Evolutionary conservation across 345 rosid species (phyloP).

Genomic region (Acer negundo): DNA sequence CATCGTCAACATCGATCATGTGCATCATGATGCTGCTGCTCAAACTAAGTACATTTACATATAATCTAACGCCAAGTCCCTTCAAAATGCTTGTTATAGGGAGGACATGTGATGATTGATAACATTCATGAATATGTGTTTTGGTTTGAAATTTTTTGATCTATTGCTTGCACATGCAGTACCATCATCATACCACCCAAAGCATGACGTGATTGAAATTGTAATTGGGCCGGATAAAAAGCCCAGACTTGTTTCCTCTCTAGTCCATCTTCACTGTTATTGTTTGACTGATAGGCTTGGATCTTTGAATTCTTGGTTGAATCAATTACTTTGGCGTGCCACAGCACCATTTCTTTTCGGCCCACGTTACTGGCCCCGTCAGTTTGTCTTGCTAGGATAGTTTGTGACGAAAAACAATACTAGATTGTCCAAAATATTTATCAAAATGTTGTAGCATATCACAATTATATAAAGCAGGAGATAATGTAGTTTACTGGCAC

Average conservation of each 20-base stretch:
- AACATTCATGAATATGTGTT: constrained; percentile 6
- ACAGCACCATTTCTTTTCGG: background rate
- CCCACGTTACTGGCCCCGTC: background rate
- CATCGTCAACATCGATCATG: constrained; percentile 7
- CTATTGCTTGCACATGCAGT: constrained; percentile 27
- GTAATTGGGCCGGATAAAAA: background rate
- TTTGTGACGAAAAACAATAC: too few species aligned
- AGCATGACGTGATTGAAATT: constrained; percentile 2
- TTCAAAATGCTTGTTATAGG: constrained; percentile 28
- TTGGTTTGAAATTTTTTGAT: constrained; percentile 9
- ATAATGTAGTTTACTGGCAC: too few species aligned
- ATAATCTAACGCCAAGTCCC: constrained; percentile 2
- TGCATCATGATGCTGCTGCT: constrained; percentile 37
- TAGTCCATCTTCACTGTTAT: too few species aligned
- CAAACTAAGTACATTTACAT: constrained; percentile 29
- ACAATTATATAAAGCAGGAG: too few species aligned
- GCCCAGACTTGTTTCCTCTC: background rate
- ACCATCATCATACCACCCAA: constrained; percentile 16
- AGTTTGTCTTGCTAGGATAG: too few species aligned
- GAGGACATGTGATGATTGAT: constrained; percentile 28
- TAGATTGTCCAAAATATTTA: too few species aligned
- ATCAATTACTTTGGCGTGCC: too few species aligned
- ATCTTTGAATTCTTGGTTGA: too few species aligned
- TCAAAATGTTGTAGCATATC: too few species aligned
- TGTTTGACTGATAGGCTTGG: background rate